Percentiles rank a stretch among this genome's conserved stretches.
Conservation (phyloP, 2,329 filamentous ascomycete genomes). For the Paraconiothyrium sp. region DNA sequence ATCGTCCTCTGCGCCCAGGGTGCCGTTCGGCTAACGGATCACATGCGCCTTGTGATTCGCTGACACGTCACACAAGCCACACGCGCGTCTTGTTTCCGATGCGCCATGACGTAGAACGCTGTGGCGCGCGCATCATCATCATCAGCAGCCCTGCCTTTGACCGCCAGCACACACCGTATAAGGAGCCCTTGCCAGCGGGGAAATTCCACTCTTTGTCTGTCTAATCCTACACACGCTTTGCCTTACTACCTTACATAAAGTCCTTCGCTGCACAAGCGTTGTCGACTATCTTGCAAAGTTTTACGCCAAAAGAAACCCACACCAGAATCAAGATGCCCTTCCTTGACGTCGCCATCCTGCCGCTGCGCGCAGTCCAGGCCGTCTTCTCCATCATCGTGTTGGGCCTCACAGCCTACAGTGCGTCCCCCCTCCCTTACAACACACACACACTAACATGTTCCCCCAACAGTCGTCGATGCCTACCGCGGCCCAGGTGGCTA, state of each 20-base stretch:
- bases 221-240: not conserved
- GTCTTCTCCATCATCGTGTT: constrained; percentile 79
- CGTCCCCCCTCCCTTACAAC: constrained; percentile 34
- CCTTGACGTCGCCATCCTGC: constrained; percentile 55
- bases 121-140: constrained; percentile 9
- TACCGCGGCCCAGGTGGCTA: constrained; percentile 58
- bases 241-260: not conserved
- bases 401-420: constrained; percentile 79
- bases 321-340: constrained; percentile 17
- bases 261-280: not conserved
- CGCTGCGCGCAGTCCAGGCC: constrained; percentile 73
- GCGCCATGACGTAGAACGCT: not conserved
- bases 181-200: not conserved
- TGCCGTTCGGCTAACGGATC: constrained; percentile 7
- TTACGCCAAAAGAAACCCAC: not conserved
- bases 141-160: not conserved
- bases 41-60: constrained; percentile 9
- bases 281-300: not conserved
- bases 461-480: constrained; percentile 56
- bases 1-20: constrained; percentile 2
- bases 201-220: not conserved
- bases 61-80: constrained; percentile 16
- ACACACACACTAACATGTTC: constrained; percentile 22
- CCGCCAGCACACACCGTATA: constrained; percentile 11
- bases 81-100: constrained; percentile 7